phyloP scores from a whole-genome alignment of 805 yeast species.

The Wickerhamiella brachini region DNA sequence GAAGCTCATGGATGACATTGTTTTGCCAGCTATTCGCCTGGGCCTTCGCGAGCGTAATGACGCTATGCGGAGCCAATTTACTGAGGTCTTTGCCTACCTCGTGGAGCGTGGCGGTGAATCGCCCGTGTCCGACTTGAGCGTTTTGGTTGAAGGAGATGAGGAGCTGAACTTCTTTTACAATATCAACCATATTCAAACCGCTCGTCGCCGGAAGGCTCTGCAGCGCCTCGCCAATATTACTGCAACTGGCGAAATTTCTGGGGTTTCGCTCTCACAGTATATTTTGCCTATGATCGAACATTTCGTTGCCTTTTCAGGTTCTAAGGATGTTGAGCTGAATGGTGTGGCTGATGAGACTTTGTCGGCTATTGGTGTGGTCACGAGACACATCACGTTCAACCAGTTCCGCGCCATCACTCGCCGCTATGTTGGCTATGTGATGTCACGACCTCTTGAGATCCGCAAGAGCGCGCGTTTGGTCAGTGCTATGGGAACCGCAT shows the following conservation, averaged over 20 bases:
- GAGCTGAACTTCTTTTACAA: slow-evolving; percentile 73
- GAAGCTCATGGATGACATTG: slow-evolving; percentile 33
- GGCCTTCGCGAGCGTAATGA: slow-evolving; percentile 55
- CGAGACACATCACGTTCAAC: slow-evolving; percentile 52
- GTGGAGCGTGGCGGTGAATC: slow-evolving; percentile 25
- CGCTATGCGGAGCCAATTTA: slow-evolving; percentile 55
- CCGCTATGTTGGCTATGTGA: slow-evolving; percentile 44
- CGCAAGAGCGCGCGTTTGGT: slow-evolving; percentile 44
- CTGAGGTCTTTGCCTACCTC: slow-evolving; percentile 49
- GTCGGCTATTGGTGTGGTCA: slow-evolving; percentile 43
- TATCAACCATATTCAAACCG: slow-evolving; percentile 69
- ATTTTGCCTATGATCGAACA: slow-evolving; percentile 76
- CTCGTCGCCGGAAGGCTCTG: slow-evolving; percentile 76
- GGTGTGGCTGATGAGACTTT: slow-evolving; percentile 35
- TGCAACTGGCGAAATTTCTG: slow-evolving; percentile 29
- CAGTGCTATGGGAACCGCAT: slow-evolving; percentile 14
- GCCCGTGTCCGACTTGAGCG: slow-evolving; percentile 20
- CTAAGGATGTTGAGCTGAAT: slow-evolving; percentile 23
- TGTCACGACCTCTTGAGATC: slow-evolving; percentile 33
- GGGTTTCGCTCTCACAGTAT: slow-evolving; percentile 55
- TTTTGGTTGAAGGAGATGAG: slow-evolving; percentile 53
- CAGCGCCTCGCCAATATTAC: slow-evolving; percentile 43
- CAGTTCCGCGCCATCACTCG: slow-evolving; percentile 65
- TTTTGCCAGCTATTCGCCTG: slow-evolving; percentile 50
- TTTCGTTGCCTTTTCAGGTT: slow-evolving; percentile 41